Percentiles rank a stretch among this genome's conserved stretches.
Evolutionary conservation across 495 filamentous ascomycete genomes (phyloP).

Genomic region (Xylaria curta): DNA sequence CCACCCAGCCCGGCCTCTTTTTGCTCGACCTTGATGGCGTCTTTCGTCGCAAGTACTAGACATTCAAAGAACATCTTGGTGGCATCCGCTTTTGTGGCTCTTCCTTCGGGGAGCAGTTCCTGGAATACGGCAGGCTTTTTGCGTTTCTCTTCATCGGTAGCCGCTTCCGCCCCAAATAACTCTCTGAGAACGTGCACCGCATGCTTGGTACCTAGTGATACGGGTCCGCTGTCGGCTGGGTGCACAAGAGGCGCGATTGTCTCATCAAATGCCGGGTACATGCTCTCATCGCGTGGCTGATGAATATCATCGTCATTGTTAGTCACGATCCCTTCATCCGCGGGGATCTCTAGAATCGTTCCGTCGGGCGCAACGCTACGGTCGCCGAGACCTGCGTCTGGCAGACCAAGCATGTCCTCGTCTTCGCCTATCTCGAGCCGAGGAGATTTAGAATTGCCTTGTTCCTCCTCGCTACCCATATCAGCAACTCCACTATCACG

Average conservation of each 20-base stretch:
- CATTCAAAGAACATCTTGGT: constrained; percentile 99
- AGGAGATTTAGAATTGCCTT: constrained; percentile 64
- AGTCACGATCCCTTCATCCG: constrained; percentile 59
- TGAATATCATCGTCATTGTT: constrained; percentile 62
- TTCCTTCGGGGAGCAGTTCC: constrained; percentile 81
- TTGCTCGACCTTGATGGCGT: constrained; percentile 97
- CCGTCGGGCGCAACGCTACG: constrained; percentile 55
- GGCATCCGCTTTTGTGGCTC: constrained; percentile 82
- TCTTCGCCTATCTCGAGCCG: constrained; percentile 74
- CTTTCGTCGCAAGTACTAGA: constrained; percentile 93
- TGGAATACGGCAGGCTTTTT: constrained; percentile 89
- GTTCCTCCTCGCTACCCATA: constrained; percentile 69
- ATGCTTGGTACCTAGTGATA: constrained; percentile 89
- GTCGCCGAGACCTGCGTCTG: constrained; percentile 57
- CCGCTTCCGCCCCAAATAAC: constrained; percentile 73
- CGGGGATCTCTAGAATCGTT: constrained; percentile 69
- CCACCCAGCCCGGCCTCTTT: constrained; percentile 72
- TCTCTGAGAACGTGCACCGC: constrained; percentile 94
- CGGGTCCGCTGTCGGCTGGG: constrained; percentile 79
- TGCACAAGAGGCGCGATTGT: constrained; percentile 75
- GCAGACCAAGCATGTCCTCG: constrained; percentile 54
- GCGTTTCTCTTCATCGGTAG: constrained; percentile 65
- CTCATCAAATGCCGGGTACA: constrained; percentile 70
- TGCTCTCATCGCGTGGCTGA: constrained; percentile 48
- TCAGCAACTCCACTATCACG: constrained; percentile 87